These are phyloP conservation scores for Gracilaria vermiculophylla DNA, from an alignment of 23 red algal genomes.

Conservation along the genomic window DNA sequence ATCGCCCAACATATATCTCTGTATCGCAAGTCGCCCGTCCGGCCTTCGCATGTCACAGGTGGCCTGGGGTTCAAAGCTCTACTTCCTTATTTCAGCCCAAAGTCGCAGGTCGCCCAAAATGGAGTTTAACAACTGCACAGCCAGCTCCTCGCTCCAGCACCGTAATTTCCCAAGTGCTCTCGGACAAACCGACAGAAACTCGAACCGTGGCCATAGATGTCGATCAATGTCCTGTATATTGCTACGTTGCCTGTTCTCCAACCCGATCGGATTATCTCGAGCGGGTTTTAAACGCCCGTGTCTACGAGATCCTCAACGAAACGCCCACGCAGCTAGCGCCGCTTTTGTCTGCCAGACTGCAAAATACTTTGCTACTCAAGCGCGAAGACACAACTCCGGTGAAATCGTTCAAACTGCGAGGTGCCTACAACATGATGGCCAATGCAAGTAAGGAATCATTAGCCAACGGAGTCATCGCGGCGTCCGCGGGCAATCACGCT, in stretches of 20 bases:
- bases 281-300: constrained; percentile 77
- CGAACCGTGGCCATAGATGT: not conserved
- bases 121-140: not conserved
- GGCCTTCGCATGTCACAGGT: not conserved
- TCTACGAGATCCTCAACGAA: constrained; percentile 89
- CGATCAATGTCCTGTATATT: constrained; percentile 61
- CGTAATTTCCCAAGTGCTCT: not conserved
- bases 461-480: constrained; percentile 81
- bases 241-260: constrained; percentile 81
- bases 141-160: not conserved
- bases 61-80: not conserved
- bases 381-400: constrained; percentile 94
- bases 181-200: not conserved
- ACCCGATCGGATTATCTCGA: constrained; percentile 86
- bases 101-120: not conserved
- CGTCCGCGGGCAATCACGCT: constrained; percentile 96
- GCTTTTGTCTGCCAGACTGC: constrained; percentile 67
- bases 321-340: constrained; percentile 73
- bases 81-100: not conserved
- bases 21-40: not conserved
- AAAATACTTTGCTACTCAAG: constrained; percentile 73
- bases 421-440: constrained; percentile 99
- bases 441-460: constrained; percentile 5
- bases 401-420: constrained; percentile 92
- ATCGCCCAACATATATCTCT: too few relatives aligned